Conservation (phyloP, 805 yeast species). For the Phaffomyces thermotolerans region DNA sequence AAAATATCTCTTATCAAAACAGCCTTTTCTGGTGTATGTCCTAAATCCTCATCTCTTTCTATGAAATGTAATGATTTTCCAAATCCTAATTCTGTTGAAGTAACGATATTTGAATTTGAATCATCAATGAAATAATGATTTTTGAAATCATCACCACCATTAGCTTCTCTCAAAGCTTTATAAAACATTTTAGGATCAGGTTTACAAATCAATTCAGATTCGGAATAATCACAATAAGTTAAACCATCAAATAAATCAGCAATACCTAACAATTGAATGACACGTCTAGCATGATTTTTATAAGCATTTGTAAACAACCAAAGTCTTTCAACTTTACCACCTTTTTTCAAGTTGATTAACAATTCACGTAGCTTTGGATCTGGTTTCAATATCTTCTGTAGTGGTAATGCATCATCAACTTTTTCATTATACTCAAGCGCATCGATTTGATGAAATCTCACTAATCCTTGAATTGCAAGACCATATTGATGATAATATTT, state of each 20-base stretch:
- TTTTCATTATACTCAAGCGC: slow-evolving; percentile 82
- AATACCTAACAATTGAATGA: slow-evolving; percentile 68
- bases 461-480: slow-evolving; percentile 85
- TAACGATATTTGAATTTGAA: slow-evolving; percentile 67
- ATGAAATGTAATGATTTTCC: slow-evolving; percentile 62
- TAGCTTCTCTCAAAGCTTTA: slow-evolving; percentile 50
- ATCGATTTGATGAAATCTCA: slow-evolving; percentile 56
- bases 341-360: slow-evolving; percentile 35
- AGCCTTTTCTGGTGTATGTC: slow-evolving; percentile 36
- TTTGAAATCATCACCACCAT: slow-evolving; percentile 35
- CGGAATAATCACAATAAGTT: slow-evolving; percentile 78
- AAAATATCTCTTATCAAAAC: slow-evolving; percentile 49
- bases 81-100: slow-evolving; percentile 70
- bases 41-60: slow-evolving; percentile 54
- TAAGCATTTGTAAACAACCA: slow-evolving; percentile 97
- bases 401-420: slow-evolving; percentile 90
- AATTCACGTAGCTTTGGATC: slow-evolving; percentile 46
- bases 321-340: slow-evolving; percentile 56
- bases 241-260: slow-evolving; percentile 95
- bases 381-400: slow-evolving; percentile 69
- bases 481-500: slow-evolving; percentile 84
- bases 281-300: slow-evolving; percentile 80
- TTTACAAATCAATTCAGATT: slow-evolving; percentile 70
- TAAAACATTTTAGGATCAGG: slow-evolving; percentile 73
- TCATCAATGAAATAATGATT: slow-evolving; percentile 81